phyloP scores from a whole-genome alignment of 2,329 filamentous ascomycete species.

The Coniochaeta sp. region DNA sequence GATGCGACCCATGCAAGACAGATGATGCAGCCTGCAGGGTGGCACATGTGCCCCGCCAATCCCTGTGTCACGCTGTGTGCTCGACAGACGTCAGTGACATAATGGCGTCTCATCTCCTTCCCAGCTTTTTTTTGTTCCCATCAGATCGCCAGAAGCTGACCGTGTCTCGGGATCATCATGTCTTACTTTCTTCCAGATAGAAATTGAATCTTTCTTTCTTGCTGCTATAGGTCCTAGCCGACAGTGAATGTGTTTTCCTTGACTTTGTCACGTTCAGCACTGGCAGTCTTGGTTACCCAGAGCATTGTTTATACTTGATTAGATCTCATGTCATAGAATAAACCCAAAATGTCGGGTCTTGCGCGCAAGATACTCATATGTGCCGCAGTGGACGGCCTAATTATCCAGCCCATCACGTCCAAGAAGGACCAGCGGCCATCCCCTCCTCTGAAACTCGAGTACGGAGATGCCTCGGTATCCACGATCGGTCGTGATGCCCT shows the following conservation, averaged over 20 bases:
- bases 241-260: neutral
- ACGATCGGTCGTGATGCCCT: conserved; percentile 35
- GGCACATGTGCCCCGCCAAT: neutral
- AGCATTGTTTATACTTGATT: neutral
- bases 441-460: conserved; percentile 62
- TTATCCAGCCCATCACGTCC: conserved; percentile 64
- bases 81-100: neutral
- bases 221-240: neutral
- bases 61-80: no score
- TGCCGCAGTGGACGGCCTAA: conserved; percentile 74
- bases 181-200: conserved; percentile 3
- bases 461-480: conserved; percentile 48
- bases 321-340: neutral
- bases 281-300: neutral
- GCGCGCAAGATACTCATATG: conserved; percentile 75
- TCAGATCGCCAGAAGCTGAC: neutral
- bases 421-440: conserved; percentile 52
- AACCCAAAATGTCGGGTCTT: conserved; percentile 62
- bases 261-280: neutral
- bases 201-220: neutral
- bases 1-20: neutral
- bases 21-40: no score
- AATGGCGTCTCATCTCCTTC: neutral
- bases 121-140: neutral
- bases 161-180: neutral